Evolutionary conservation across 2,329 filamentous ascomycete genomes (phyloP), one percentile per base, ranked within the genome.

Genomic region (Chaetomiaceae sp.): DNA sequence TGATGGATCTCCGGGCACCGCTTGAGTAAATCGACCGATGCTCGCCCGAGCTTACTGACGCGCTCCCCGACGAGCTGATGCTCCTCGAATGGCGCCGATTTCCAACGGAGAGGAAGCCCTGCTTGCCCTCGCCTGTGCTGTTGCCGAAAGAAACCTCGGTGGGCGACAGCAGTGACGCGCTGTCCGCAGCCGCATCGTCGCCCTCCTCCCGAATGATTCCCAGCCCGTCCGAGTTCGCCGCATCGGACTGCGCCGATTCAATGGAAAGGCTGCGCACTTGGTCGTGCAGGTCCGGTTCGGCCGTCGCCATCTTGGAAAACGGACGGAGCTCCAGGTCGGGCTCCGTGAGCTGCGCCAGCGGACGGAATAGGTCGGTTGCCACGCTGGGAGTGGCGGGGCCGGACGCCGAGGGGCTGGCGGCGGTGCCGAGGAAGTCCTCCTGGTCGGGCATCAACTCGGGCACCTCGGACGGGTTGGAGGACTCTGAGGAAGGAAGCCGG

Each of bases 371-470:
- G 30, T 54, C 53, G 10, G 47, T 34, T 11, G 39, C 38, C 17
- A 44, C 30, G 29, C 39, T 40, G 10, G 48, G 51, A 20, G 48
- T 49, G 11, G 17, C 45, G 11, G 47, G 50, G 9, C 32, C 47
- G 2, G 42, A 38, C 8, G 41, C 30, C 3, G 48, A 36, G 12
- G 50, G 47, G 12, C 32, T 49, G 30, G 42, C 15, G 14, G 15
- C 37, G 20, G 10, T 35, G 20, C 29, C 42, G n/a, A 33, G 24
- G 3, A 22, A n/a, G 26, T 48, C 51, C 12, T 50, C 51, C 5
- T 51, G 39, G 37, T 55, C 54, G 9, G 45, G 48, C 43, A 54
- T 43, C 45, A 56, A 38, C 43, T 53, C 55, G 38, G 51, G 53
- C n/a, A 54, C 45, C 14, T 55, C 50, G 46, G 45, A 48, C 18